Conservation (phyloP, 2,329 filamentous ascomycete species). For the Fusarium circinatum region DNA sequence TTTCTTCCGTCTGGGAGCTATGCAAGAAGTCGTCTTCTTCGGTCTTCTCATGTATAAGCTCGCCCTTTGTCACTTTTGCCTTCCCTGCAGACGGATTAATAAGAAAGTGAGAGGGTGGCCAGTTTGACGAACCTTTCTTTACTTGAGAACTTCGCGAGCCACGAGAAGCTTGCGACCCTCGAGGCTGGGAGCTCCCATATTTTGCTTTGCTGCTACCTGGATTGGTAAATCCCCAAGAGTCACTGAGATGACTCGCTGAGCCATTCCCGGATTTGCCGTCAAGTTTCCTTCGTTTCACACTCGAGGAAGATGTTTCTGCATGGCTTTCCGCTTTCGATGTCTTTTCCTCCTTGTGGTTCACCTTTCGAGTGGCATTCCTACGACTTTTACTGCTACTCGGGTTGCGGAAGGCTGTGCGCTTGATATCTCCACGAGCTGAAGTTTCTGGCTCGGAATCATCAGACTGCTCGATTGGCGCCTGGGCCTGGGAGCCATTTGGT, state of each 20-base stretch:
- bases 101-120: not conserved
- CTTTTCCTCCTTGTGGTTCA: not conserved
- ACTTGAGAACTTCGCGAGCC: slow-evolving; percentile 41
- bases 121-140: slow-evolving; percentile 30
- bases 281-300: slow-evolving; percentile 31
- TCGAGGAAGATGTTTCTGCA: slow-evolving; percentile 5
- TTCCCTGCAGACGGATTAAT: slow-evolving; percentile 16
- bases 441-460: slow-evolving; percentile 45
- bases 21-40: not conserved
- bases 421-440: slow-evolving; percentile 47
- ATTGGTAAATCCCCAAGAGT: slow-evolving; percentile 40
- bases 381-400: not conserved
- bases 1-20: slow-evolving; percentile 15
- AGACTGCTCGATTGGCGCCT: slow-evolving; percentile 6
- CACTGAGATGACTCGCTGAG: slow-evolving; percentile 38
- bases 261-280: slow-evolving; percentile 8
- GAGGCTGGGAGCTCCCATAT: slow-evolving; percentile 43
- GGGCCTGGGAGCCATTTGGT: not conserved
- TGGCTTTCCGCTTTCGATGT: not conserved
- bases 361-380: slow-evolving; percentile 3
- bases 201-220: slow-evolving; percentile 31
- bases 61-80: not conserved
- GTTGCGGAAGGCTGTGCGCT: slow-evolving; percentile 46
- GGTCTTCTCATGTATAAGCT: not conserved
- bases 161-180: slow-evolving; percentile 24